phyloP scores from a whole-genome alignment of 306 rosid species.

The Vigna nakashimae region DNA sequence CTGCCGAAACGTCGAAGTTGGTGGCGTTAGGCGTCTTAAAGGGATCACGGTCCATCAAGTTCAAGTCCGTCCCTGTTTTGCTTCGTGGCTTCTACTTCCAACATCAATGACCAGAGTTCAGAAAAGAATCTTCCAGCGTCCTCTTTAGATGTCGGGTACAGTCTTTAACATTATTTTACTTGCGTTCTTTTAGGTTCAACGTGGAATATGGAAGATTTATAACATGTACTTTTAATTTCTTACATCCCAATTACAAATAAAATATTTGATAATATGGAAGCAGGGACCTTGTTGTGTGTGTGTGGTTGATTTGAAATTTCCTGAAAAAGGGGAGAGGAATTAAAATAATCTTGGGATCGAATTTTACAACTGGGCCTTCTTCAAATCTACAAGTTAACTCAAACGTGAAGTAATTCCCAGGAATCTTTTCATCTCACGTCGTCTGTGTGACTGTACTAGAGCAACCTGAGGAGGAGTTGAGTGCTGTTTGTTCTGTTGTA shows the following conservation, averaged over 20 bases:
- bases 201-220: not conserved
- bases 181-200: not conserved
- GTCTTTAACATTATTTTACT: not conserved
- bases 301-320: slow-evolving; percentile 4
- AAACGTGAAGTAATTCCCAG: slow-evolving; percentile 8
- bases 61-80: not conserved
- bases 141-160: not conserved
- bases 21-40: not conserved
- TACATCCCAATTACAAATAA: not conserved
- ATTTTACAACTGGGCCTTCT: slow-evolving; percentile 22
- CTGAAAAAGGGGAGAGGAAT: not conserved
- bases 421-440: slow-evolving; percentile 9
- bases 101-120: not conserved
- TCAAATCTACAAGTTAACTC: not conserved
- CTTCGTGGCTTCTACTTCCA: not conserved
- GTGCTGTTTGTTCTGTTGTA: slow-evolving; percentile 16
- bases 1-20: not conserved
- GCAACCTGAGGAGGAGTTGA: slow-evolving; percentile 1
- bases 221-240: not conserved
- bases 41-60: not conserved
- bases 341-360: slow-evolving; percentile 1
- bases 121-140: not conserved
- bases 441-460: not conserved
- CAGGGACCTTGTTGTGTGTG: slow-evolving; percentile 20
- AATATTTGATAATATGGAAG: not conserved